Evolutionary conservation across 148 eudicot species (phyloP).

Genomic region (Chenopodium berlandieri): DNA sequence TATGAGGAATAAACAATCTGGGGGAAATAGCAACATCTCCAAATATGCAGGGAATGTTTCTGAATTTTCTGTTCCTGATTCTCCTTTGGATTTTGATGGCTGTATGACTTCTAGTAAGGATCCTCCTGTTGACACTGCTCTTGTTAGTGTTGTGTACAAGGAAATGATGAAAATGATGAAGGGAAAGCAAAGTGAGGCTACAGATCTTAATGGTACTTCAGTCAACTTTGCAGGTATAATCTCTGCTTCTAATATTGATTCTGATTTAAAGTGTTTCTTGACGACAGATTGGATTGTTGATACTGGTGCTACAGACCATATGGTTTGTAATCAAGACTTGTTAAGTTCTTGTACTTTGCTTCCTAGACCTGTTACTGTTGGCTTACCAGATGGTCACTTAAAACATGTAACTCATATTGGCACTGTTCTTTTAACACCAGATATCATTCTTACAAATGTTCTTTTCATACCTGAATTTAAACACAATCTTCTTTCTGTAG

Average conservation of each 20-base stretch:
- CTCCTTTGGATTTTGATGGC: too few species aligned
- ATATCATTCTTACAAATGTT: not conserved
- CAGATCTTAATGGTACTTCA: too few species aligned
- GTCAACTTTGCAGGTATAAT: not conserved
- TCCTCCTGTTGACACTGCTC: too few species aligned
- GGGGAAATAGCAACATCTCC: too few species aligned
- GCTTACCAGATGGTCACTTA: not conserved
- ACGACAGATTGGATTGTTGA: not conserved
- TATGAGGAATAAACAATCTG: too few species aligned
- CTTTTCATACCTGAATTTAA: not conserved
- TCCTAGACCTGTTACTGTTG: not conserved
- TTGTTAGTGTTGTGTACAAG: too few species aligned
- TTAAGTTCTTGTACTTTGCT: not conserved
- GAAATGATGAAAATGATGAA: not conserved
- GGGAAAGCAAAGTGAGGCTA: accelerated
- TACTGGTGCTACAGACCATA: not conserved
- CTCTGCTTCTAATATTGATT: not conserved
- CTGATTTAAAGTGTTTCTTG: not conserved
- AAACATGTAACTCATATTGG: too few species aligned
- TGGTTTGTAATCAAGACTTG: accelerated
- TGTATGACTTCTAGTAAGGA: accelerated
- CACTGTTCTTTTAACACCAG: too few species aligned
- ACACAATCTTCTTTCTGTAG: not conserved
- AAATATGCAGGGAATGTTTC: too few species aligned
- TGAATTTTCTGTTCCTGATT: too few species aligned